phyloP scores from a whole-genome alignment of 1,284 basidiomycete species.

The Polyporus tsugae region DNA sequence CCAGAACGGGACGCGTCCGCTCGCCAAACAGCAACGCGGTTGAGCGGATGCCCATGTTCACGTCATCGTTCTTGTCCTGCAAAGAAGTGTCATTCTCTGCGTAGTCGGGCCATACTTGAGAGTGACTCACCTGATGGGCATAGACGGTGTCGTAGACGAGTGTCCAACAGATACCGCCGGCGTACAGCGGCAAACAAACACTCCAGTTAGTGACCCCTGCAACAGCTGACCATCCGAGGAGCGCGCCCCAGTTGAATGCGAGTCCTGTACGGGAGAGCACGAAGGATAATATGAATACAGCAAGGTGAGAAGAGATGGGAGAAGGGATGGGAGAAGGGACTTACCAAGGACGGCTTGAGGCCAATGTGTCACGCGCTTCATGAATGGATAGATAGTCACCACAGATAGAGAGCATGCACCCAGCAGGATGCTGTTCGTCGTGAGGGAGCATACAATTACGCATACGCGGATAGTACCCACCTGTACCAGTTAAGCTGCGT shows the following conservation, averaged over 20 bases:
- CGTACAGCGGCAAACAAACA: slow-evolving; percentile 89
- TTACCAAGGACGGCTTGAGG: slow-evolving; percentile 93
- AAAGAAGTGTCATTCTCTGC: background rate
- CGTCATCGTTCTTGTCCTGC: slow-evolving; percentile 94
- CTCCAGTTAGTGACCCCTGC: slow-evolving; percentile 85
- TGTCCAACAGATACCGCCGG: slow-evolving; percentile 92
- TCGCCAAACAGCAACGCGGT: slow-evolving; percentile 92
- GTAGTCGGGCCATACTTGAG: too few species aligned
- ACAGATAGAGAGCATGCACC: slow-evolving; percentile 91
- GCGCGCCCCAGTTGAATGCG: slow-evolving; percentile 97
- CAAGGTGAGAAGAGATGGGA: background rate
- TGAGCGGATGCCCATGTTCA: slow-evolving; percentile 89
- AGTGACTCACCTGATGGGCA: slow-evolving; percentile 84
- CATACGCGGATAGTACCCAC: slow-evolving; percentile 50
- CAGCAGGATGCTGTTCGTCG: slow-evolving; percentile 76
- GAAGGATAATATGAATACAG: background rate
- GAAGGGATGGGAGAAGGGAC: slow-evolving; percentile 31
- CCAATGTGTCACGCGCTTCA: slow-evolving; percentile 98
- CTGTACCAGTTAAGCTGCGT: slow-evolving; percentile 96
- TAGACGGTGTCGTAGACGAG: slow-evolving; percentile 98
- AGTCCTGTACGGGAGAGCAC: slow-evolving; percentile 62
- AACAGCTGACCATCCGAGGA: slow-evolving; percentile 97
- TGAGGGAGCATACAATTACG: background rate
- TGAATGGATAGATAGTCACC: slow-evolving; percentile 92
- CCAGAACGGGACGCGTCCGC: slow-evolving; percentile 80